phyloP scores from a whole-genome alignment of 306 rosid species.

The Malus orientalis region DNA sequence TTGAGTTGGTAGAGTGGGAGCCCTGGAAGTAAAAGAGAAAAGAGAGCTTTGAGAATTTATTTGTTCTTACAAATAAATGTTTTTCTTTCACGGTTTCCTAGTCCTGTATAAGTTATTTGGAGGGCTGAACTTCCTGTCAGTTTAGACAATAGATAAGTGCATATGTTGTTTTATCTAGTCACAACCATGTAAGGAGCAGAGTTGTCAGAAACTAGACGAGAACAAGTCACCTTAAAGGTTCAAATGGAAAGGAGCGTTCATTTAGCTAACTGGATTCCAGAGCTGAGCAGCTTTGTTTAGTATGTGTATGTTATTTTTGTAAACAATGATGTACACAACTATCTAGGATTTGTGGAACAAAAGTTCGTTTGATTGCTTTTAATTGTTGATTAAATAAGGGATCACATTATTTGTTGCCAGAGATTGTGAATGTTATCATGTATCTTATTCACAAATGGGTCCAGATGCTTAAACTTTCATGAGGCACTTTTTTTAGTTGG shows the following conservation, averaged over 20 bases:
- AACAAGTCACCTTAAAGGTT: neutral
- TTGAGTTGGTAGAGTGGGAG: neutral
- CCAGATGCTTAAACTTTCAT: neutral
- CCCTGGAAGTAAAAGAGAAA: neutral
- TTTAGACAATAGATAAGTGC: neutral
- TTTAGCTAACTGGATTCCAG: neutral
- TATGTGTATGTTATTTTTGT: neutral
- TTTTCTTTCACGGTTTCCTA: neutral
- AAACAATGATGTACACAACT: neutral
- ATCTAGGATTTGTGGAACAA: neutral
- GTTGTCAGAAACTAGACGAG: neutral
- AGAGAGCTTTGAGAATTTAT: neutral
- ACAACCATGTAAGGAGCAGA: neutral
- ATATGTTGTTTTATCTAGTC: neutral
- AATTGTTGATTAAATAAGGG: no score
- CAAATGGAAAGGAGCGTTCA: neutral
- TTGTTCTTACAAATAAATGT: neutral
- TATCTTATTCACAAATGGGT: neutral
- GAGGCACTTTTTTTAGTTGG: neutral
- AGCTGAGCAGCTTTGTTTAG: neutral
- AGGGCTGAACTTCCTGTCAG: neutral
- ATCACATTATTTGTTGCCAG: no score
- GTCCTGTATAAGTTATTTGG: neutral
- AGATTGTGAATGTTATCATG: neutral
- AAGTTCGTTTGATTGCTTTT: neutral